Conservation (phyloP, 768 basidiomycete genomes). For the Suillus alpinus region DNA sequence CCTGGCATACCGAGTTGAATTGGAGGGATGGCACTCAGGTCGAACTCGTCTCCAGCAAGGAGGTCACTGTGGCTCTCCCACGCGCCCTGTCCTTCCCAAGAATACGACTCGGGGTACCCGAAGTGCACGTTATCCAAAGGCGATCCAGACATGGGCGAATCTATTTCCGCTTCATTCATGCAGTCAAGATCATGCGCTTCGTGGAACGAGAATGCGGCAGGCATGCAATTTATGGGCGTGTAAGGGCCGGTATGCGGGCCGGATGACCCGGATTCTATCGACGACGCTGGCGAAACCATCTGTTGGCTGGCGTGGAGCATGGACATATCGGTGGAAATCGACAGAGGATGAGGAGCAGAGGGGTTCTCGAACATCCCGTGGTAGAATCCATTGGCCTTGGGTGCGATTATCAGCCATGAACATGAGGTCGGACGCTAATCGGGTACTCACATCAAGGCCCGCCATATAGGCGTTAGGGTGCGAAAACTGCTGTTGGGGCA, state of each 20-base stretch:
- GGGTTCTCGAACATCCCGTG: slow-evolving; percentile 43
- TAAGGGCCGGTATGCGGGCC: slow-evolving; percentile 49
- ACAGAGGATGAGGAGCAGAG: slow-evolving; percentile 40
- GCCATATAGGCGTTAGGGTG: slow-evolving; percentile 23
- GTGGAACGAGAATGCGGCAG: slow-evolving; percentile 22
- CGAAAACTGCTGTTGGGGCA: slow-evolving; percentile 42
- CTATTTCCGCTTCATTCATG: slow-evolving; percentile 10
- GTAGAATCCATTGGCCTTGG: slow-evolving; percentile 49
- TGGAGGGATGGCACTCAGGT: slow-evolving; percentile 61
- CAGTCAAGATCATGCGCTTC: slow-evolving; percentile 13
- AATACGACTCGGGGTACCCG: slow-evolving; percentile 26
- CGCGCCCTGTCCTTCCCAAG: slow-evolving; percentile 30
- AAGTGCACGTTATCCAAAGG: slow-evolving; percentile 25
- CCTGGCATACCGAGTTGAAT: slow-evolving; percentile 58
- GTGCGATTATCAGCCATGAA: not conserved
- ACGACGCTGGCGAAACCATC: slow-evolving; percentile 50
- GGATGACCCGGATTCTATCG: slow-evolving; percentile 44
- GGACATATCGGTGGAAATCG: slow-evolving; percentile 36
- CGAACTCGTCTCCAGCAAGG: slow-evolving; percentile 63
- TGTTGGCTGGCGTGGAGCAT: slow-evolving; percentile 41
- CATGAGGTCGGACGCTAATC: slow-evolving; percentile 8
- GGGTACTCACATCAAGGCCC: slow-evolving; percentile 39
- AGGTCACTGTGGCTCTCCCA: slow-evolving; percentile 36
- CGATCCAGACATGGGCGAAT: slow-evolving; percentile 17
- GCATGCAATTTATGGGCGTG: slow-evolving; percentile 36